Evolutionary conservation across 176 grass and related monocot genomes (phyloP).

Genomic region (Saccharum spontaneum): DNA sequence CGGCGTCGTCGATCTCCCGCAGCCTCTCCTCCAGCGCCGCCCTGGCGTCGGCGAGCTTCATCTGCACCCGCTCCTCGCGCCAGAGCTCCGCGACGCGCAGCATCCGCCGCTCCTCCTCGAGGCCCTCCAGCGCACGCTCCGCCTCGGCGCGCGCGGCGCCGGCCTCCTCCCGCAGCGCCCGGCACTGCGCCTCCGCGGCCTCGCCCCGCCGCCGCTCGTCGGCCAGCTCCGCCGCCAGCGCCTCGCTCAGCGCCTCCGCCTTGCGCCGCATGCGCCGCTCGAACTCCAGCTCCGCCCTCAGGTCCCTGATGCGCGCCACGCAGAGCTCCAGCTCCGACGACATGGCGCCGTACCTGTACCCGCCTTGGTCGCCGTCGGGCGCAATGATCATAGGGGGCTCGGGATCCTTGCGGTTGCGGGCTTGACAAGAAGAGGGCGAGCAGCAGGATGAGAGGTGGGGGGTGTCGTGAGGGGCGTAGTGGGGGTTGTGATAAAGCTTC

Average conservation of each 20-base stretch:
- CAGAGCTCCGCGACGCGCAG: conserved; percentile 73
- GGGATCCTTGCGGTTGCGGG: not conserved
- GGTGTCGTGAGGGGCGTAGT: conserved; percentile 27
- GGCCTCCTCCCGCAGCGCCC: conserved; percentile 55
- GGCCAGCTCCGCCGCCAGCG: conserved; percentile 47
- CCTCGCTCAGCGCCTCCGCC: conserved; percentile 56
- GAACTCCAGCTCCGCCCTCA: conserved; percentile 53
- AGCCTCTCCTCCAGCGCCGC: conserved; percentile 63
- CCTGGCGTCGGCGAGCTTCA: conserved; percentile 79
- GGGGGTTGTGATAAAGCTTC: conserved; percentile 78
- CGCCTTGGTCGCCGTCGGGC: not conserved
- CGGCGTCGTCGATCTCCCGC: conserved; percentile 45
- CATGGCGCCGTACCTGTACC: not conserved
- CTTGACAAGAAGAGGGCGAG: not conserved
- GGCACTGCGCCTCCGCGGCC: conserved; percentile 26
- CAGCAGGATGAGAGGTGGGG: not conserved
- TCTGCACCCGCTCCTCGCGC: conserved; percentile 81
- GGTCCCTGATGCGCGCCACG: conserved; percentile 33
- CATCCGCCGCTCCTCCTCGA: conserved; percentile 80
- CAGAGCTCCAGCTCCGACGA: conserved; percentile 47
- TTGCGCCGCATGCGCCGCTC: conserved; percentile 69
- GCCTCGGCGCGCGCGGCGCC: conserved; percentile 36
- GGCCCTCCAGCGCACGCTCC: conserved; percentile 9
- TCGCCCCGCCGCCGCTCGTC: conserved; percentile 61
- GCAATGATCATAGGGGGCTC: conserved; percentile 40